phyloP scores from a whole-genome alignment of 768 basidiomycete genomes.

The Collybia nuda region DNA sequence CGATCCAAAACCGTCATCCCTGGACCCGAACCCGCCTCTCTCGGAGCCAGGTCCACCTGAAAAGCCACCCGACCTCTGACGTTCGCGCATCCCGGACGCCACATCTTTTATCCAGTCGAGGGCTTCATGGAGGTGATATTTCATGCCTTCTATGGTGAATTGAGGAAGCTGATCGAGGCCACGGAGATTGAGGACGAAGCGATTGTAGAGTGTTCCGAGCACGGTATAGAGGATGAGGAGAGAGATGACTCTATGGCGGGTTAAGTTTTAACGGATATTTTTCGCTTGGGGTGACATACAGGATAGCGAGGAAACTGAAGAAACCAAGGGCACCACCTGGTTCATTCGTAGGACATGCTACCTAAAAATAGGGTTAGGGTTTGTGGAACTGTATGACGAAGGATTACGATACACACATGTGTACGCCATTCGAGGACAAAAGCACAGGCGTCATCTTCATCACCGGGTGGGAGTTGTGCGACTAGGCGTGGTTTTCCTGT shows the following conservation, averaged over 20 bases:
- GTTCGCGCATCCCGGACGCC: constrained; percentile 18
- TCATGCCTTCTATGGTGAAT: constrained; percentile 52
- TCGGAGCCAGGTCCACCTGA: constrained; percentile 8
- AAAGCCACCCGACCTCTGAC: constrained; percentile 20
- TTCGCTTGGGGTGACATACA: constrained; percentile 46
- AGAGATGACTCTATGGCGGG: constrained; percentile 44
- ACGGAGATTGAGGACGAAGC: constrained; percentile 67
- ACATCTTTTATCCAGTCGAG: constrained; percentile 44
- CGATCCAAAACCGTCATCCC: background rate
- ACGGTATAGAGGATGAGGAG: constrained; percentile 65
- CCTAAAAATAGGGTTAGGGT: constrained; percentile 32
- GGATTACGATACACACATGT: constrained; percentile 46
- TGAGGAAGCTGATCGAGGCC: constrained; percentile 77
- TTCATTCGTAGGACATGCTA: constrained; percentile 72
- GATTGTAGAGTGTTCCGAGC: constrained; percentile 74
- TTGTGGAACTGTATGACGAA: background rate
- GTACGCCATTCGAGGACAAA: constrained; percentile 87
- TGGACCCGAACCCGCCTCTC: constrained; percentile 1
- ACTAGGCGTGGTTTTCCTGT: constrained; percentile 55
- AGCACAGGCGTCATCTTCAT: constrained; percentile 67
- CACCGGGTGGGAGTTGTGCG: constrained; percentile 64
- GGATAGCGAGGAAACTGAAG: constrained; percentile 53
- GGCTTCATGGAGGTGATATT: constrained; percentile 44
- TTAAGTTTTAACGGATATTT: background rate
- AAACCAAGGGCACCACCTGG: constrained; percentile 49